These are phyloP conservation scores for Iris macrosiphon DNA, from an alignment of 106 monocot genomes.

Conservation along the genomic window DNA sequence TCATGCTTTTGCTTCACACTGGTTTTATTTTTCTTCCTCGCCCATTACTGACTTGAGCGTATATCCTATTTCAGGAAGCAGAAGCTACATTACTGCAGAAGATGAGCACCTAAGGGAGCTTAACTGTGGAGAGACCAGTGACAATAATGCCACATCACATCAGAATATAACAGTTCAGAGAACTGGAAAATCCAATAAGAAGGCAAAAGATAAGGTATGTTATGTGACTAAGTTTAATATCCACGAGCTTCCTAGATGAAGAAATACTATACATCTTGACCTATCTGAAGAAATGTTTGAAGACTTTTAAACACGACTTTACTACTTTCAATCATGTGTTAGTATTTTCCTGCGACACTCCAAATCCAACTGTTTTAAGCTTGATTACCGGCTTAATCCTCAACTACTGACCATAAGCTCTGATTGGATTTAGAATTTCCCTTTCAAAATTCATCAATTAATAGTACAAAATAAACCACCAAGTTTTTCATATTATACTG, in stretches of 20 bases:
- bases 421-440: no score
- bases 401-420: no score
- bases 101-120: conserved; percentile 4
- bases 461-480: no score
- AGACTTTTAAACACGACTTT: background rate
- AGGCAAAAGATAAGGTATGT: conserved; percentile 27
- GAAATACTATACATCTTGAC: no score
- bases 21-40: background rate
- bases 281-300: background rate
- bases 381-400: no score
- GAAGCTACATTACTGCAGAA: conserved; percentile 1
- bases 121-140: conserved; percentile 3
- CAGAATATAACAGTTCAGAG: conserved; percentile 7
- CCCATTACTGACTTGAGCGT: background rate
- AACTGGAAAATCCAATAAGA: background rate
- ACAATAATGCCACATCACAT: background rate
- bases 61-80: conserved; percentile 14
- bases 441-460: no score
- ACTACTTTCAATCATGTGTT: background rate
- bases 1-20: background rate
- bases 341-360: background rate
- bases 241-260: background rate
- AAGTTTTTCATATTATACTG: no score
- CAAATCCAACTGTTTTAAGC: no score
- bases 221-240: background rate